A percentile compares a stretch with the other conserved stretches of the same genome.
These are phyloP conservation scores for Jacaranda mimosifolia DNA, from an alignment of 257 asterid genomes.

Conservation along the genomic window DNA sequence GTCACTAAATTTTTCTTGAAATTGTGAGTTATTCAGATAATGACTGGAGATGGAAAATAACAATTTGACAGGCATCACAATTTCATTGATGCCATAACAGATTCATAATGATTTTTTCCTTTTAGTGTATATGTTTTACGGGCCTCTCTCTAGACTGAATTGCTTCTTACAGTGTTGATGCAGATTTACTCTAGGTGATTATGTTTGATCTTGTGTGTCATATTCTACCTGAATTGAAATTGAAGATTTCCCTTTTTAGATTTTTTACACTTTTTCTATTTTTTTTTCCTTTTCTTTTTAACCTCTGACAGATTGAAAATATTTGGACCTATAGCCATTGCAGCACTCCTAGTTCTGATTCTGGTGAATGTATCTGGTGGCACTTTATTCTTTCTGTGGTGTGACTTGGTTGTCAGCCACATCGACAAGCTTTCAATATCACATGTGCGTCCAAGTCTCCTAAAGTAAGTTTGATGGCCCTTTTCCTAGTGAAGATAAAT, in stretches of 20 bases:
- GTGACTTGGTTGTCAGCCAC: slow-evolving; percentile 87
- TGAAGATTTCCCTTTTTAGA: not conserved
- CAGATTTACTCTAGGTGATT: not conserved
- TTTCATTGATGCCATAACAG: not conserved
- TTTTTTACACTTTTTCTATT: slow-evolving; percentile 23
- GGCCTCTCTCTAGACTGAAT: not conserved
- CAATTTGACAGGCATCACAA: not conserved
- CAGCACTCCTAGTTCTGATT: slow-evolving; percentile 80
- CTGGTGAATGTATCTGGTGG: slow-evolving; percentile 89
- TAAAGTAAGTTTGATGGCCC: slow-evolving; percentile 65
- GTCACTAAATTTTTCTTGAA: not conserved
- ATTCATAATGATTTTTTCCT: not conserved
- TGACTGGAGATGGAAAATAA: not conserved
- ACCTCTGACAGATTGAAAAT: slow-evolving; percentile 71
- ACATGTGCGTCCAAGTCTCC: slow-evolving; percentile 67
- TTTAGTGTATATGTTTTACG: not conserved
- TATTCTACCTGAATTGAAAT: not conserved
- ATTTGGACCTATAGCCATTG: slow-evolving; percentile 80
- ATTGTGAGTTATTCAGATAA: not conserved
- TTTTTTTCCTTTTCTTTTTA: slow-evolving; percentile 25
- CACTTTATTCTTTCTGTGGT: slow-evolving; percentile 68
- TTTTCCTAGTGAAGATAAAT: not conserved
- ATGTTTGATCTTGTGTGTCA: not conserved
- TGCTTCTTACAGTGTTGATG: no score
- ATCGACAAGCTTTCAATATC: slow-evolving; percentile 97